A percentile compares a stretch with the other conserved stretches of the same genome.
Evolutionary conservation across 1,284 basidiomycete genomes (phyloP).

Genomic region (Heterobasidion annosum): DNA sequence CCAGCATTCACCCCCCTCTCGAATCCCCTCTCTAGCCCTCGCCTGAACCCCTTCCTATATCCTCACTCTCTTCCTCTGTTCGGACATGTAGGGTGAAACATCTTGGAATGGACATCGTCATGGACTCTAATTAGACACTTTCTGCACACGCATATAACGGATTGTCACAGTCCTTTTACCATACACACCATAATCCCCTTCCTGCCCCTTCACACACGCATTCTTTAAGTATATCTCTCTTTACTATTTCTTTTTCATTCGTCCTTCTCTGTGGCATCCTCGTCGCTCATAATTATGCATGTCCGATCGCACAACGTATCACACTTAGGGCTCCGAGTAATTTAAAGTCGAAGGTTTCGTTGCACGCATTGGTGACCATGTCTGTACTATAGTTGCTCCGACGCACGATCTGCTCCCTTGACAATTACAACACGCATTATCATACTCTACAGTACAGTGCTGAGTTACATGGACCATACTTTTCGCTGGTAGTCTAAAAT

Average conservation of each 20-base stretch:
- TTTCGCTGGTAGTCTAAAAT: constrained; percentile 81
- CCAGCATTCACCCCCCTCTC: too few relatives aligned
- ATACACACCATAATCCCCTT: background rate
- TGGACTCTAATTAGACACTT: background rate
- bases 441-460: background rate
- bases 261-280: too few relatives aligned
- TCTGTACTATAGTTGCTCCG: too few relatives aligned
- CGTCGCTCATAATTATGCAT: too few relatives aligned
- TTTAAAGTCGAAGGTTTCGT: background rate
- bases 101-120: background rate
- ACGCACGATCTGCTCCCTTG: background rate
- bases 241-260: background rate
- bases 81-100: background rate
- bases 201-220: background rate
- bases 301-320: too few relatives aligned
- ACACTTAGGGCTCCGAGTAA: background rate
- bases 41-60: too few relatives aligned
- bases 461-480: constrained; percentile 32
- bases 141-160: background rate
- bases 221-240: background rate
- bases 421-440: background rate
- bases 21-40: too few relatives aligned
- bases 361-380: too few relatives aligned
- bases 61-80: too few relatives aligned
- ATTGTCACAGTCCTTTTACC: background rate